A percentile compares a stretch with the other conserved stretches of the same genome.
These are phyloP conservation scores for Alternaria brassicae DNA, from an alignment of 2,329 filamentous ascomycete species.

Conservation along the genomic window DNA sequence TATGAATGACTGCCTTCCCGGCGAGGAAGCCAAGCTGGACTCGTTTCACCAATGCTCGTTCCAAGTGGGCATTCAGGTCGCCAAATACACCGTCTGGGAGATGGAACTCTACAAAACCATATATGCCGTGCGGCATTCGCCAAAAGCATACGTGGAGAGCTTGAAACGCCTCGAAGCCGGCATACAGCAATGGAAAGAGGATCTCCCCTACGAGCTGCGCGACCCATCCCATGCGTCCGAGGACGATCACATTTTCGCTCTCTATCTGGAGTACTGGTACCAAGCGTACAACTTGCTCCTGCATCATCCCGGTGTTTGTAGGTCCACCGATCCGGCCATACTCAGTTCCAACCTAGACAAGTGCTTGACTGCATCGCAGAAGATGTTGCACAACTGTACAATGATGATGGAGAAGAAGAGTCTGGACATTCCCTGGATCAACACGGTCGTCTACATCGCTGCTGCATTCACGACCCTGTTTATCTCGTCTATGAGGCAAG, in stretches of 20 bases:
- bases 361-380: conserved; percentile 70
- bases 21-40: conserved; percentile 57
- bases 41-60: conserved; percentile 68
- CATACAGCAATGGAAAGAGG: conserved; percentile 67
- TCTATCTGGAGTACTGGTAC: conserved; percentile 59
- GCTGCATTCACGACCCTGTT: conserved; percentile 77
- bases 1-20: conserved; percentile 73
- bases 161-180: conserved; percentile 71
- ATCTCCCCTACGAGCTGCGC: conserved; percentile 67
- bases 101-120: conserved; percentile 78
- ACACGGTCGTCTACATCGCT: conserved; percentile 73
- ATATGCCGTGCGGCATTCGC: conserved; percentile 72
- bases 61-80: conserved; percentile 69
- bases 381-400: conserved; percentile 67
- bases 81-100: conserved; percentile 70
- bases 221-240: conserved; percentile 55
- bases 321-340: conserved; percentile 64
- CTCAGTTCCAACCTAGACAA: conserved; percentile 62
- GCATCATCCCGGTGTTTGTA: conserved; percentile 61
- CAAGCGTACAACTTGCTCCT: conserved; percentile 59
- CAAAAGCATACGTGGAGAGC: conserved; percentile 68
- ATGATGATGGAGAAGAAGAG: conserved; percentile 69
- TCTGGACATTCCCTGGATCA: conserved; percentile 81
- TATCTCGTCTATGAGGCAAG: conserved; percentile 71
- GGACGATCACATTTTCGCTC: conserved; percentile 57